Evolutionary conservation across 805 yeast genomes (phyloP), one percentile per base, ranked within the genome.

Genomic region (Ogataea degrootiae): DNA sequence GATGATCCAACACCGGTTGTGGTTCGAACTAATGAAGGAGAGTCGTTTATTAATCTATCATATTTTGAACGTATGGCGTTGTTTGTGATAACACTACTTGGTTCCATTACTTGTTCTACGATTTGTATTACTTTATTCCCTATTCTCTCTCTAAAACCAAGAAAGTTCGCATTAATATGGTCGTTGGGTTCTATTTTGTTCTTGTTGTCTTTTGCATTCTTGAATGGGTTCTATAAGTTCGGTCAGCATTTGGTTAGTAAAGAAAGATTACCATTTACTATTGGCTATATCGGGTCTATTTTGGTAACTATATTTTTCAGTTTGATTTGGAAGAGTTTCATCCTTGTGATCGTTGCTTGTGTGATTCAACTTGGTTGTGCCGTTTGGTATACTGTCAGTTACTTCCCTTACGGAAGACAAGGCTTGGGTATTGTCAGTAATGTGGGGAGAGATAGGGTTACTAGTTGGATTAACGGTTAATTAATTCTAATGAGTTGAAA

Each of bases 141-240:
- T 0, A 84, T 90, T 14, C 70, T 90, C 50, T 89, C 94, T 2
- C 68, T 87, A 40, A 81, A 83, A 57, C 97, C 97, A 8, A 74
- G 90, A 44, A 90, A 91, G 66, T 90, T 90, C 60, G 96, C 94
- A 15, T 68, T 80, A 37, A 60, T 83, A 33, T 90, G 97, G 97
- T 78, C 96, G 2, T 72, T 90, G 69, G 97, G 96, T 0, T 84
- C 95, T 4, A 61, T 90, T 17, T 67, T 91, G 40, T 90, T 91
- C 65, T 82, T 91, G 35, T 64, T 85, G 5, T 85, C 96, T 15
- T 90, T 91, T 68, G 97, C 96, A 2, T 76, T 88, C 6, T 69
- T 90, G 31, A 96, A 87, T 70, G 98, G 98, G 0, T 96, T 96
- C 2, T 69, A 76, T 21, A 81, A 82, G 16, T 92, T 87, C 61